Base-by-base conservation (phyloP, 305 asterid species). In the Plantago coronopus region DNA sequence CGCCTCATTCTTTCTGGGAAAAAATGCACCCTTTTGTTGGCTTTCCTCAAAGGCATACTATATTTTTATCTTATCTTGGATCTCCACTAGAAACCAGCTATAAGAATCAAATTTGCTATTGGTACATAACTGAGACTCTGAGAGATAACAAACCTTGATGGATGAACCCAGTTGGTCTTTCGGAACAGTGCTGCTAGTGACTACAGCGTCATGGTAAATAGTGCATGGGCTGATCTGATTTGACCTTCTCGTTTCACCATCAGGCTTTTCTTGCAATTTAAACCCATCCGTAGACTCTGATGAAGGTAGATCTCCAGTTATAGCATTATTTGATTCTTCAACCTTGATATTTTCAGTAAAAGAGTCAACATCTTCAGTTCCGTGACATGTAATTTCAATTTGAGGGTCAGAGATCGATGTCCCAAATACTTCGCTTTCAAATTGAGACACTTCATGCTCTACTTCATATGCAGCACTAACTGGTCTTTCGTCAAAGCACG, bases 131-230 rank as follows among this genome's bases (percentile, higher is more conserved):
- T n/a, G n/a, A n/a, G n/a, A 25, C 4, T 54, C 17, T 25, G 11
- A 54, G 64, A 48, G 21, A 40, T 10, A 40, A 73, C 79, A 9
- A 70, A 81, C 87, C 96, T 80, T 66, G 29, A 67, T 55, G 62
- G 67, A 63, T 62, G 74, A 64, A 60, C 22, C 64, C 46, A 6
- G 67, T 62, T 49, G 69, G 45, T 48, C 63, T 47, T 61, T 64
- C 46, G 61, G 57, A 67, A 43, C 50, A 53, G 65, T 48, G 62
- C 67, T 70, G 13, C 63, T 63, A 57, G 68, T 74, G 66, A 66
- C 74, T 54, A 70, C 80, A 53, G 65, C 23, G 12, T 55, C 61
- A 69, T 54, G 55, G 59, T 49, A 48, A 37, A 60, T 67, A 59
- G 61, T 48, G 16, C 43, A 34, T 54, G 27, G 47, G 55, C 10